Conservation (phyloP, 2,329 filamentous ascomycete genomes). For the Domatiomyces catenatus region DNA sequence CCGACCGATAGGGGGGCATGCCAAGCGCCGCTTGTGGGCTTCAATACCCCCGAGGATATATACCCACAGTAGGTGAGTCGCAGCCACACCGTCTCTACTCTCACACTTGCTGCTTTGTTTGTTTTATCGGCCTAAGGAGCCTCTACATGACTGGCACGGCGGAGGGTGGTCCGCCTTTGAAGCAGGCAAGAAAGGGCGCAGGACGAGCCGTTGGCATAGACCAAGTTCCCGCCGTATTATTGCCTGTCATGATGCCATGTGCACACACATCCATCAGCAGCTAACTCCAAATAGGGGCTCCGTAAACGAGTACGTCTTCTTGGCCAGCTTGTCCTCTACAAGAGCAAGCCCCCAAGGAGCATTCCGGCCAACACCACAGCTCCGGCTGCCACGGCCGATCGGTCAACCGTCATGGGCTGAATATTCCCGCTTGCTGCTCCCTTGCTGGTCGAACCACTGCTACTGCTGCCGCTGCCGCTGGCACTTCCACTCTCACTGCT, state of each 20-base stretch:
- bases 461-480: constrained; percentile 1
- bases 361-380: constrained; percentile 6
- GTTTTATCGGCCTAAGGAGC: too few relatives aligned
- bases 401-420: constrained; percentile 3
- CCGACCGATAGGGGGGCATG: neutral
- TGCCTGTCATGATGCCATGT: too few relatives aligned
- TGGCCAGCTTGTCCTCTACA: constrained; percentile 2
- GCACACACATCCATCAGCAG: neutral
- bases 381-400: constrained; percentile 1
- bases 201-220: too few relatives aligned
- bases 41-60: neutral
- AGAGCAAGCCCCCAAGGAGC: constrained; percentile 9
- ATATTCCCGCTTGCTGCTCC: constrained; percentile 7
- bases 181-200: too few relatives aligned
- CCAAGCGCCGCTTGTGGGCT: neutral
- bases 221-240: too few relatives aligned
- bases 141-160: too few relatives aligned
- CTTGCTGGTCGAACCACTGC: constrained; percentile 3
- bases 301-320: too few relatives aligned
- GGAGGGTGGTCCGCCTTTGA: too few relatives aligned
- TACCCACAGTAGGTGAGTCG: too few relatives aligned
- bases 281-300: neutral
- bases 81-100: too few relatives aligned
- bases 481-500: neutral
- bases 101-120: too few relatives aligned